These are phyloP conservation scores for Tremellales sp. DNA, from an alignment of 1,284 basidiomycete species.

Conservation along the genomic window DNA sequence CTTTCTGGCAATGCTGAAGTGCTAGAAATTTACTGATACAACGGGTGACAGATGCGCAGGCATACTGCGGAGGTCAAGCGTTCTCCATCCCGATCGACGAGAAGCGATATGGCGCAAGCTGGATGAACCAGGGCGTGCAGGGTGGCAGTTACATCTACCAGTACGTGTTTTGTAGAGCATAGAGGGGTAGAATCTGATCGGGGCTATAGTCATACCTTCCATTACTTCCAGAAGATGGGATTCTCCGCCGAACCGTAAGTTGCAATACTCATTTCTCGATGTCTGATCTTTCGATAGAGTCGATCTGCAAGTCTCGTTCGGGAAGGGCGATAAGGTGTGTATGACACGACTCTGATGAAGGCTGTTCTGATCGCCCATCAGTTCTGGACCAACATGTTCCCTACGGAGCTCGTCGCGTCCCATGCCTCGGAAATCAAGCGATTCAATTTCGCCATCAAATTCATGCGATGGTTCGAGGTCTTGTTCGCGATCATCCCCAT, in stretches of 20 bases:
- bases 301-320: slow-evolving; percentile 63
- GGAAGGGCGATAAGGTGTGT: slow-evolving; percentile 53
- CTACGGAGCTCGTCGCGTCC: slow-evolving; percentile 55
- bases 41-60: slow-evolving; percentile 50
- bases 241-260: slow-evolving; percentile 51
- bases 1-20: background rate
- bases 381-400: slow-evolving; percentile 67
- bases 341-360: background rate
- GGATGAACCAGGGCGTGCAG: slow-evolving; percentile 60
- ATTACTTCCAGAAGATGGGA: slow-evolving; percentile 58
- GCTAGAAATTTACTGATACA: slow-evolving; percentile 1
- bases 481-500: slow-evolving; percentile 61
- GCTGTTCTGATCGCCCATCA: slow-evolving; percentile 16
- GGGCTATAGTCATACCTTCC: slow-evolving; percentile 53
- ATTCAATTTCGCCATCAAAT: slow-evolving; percentile 57
- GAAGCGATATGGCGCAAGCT: slow-evolving; percentile 53
- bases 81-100: slow-evolving; percentile 57
- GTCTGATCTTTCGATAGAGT: slow-evolving; percentile 45
- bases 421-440: slow-evolving; percentile 57
- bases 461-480: slow-evolving; percentile 56
- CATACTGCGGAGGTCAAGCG: slow-evolving; percentile 59
- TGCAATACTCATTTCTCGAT: background rate
- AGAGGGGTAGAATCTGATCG: background rate
- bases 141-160: slow-evolving; percentile 58
- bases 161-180: slow-evolving; percentile 11